These are phyloP conservation scores for Diphasiastrum complanatum DNA, from an alignment of 83 land plant species.

Conservation along the genomic window DNA sequence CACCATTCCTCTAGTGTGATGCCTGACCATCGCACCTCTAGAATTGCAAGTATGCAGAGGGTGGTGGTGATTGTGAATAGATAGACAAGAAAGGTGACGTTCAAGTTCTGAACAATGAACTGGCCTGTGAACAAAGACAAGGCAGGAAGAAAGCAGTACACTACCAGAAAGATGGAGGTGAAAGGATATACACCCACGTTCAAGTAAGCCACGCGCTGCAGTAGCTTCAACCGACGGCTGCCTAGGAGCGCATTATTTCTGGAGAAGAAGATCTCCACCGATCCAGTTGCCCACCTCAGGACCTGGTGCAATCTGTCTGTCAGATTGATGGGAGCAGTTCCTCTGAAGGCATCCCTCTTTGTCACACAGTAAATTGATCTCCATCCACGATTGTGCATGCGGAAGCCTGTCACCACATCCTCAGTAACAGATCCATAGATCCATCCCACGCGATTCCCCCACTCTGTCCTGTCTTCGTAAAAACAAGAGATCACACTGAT, in stretches of 20 bases:
- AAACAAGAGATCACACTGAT: slow-evolving; percentile 49
- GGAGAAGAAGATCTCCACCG: slow-evolving; percentile 30
- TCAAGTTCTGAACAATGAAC: slow-evolving; percentile 6
- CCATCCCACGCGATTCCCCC: slow-evolving; percentile 22
- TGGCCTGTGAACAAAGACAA: slow-evolving; percentile 8
- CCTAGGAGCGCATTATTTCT: slow-evolving; percentile 21
- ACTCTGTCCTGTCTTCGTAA: slow-evolving; percentile 25
- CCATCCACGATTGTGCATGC: slow-evolving; percentile 25
- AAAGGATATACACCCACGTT: not conserved
- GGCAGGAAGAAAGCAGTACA: slow-evolving; percentile 23
- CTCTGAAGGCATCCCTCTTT: slow-evolving; percentile 22
- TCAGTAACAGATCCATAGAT: too few species aligned
- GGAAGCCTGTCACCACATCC: slow-evolving; percentile 21
- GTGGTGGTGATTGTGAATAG: slow-evolving; percentile 15
- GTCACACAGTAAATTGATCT: too few species aligned
- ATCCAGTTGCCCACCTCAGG: slow-evolving; percentile 5
- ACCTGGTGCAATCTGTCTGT: slow-evolving; percentile 14
- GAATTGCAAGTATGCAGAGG: slow-evolving; percentile 13
- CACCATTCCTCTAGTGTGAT: slow-evolving; percentile 23
- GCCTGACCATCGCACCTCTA: slow-evolving; percentile 17
- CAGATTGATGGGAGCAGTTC: slow-evolving; percentile 22
- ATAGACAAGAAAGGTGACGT: slow-evolving; percentile 11
- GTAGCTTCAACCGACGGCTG: slow-evolving; percentile 12
- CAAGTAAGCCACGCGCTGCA: slow-evolving; percentile 10
- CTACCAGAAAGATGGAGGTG: slow-evolving; percentile 17